phyloP scores from a whole-genome alignment of 2,329 filamentous ascomycete genomes.

The Leptographium procerum region DNA sequence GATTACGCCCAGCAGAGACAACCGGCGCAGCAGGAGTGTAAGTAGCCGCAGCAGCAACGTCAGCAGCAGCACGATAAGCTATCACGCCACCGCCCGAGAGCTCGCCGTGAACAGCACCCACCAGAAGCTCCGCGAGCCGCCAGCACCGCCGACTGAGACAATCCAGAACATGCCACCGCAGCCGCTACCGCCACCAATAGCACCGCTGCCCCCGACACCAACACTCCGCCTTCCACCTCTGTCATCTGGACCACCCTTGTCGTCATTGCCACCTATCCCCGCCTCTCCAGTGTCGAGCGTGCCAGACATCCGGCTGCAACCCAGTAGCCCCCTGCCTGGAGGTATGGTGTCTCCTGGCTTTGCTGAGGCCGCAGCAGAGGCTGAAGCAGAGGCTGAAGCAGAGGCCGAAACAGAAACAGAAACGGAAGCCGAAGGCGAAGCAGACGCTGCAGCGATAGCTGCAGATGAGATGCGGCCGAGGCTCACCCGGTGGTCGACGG shows the following conservation, averaged over 20 bases:
- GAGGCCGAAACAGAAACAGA: too few relatives aligned
- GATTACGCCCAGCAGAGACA: background rate
- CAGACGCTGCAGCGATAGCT: background rate
- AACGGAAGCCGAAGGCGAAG: background rate
- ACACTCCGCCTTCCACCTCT: background rate
- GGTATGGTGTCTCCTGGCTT: background rate
- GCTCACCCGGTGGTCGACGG: background rate
- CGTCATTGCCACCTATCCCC: background rate
- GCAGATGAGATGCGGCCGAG: background rate
- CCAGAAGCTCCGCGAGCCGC: conserved; percentile 1
- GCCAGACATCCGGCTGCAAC: background rate
- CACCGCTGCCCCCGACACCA: background rate
- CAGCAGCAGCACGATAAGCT: conserved; percentile 5
- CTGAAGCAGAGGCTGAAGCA: background rate
- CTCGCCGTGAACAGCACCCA: conserved; percentile 8
- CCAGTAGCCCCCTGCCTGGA: background rate
- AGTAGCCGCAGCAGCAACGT: background rate
- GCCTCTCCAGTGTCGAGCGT: background rate
- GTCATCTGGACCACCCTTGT: background rate
- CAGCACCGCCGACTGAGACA: background rate
- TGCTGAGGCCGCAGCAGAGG: background rate
- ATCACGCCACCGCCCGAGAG: conserved; percentile 15
- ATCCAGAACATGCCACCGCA: background rate
- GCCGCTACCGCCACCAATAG: background rate
- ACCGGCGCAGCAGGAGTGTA: background rate